Evolutionary conservation across 306 rosid species (phyloP).

Genomic region (Vachellia collinsii): DNA sequence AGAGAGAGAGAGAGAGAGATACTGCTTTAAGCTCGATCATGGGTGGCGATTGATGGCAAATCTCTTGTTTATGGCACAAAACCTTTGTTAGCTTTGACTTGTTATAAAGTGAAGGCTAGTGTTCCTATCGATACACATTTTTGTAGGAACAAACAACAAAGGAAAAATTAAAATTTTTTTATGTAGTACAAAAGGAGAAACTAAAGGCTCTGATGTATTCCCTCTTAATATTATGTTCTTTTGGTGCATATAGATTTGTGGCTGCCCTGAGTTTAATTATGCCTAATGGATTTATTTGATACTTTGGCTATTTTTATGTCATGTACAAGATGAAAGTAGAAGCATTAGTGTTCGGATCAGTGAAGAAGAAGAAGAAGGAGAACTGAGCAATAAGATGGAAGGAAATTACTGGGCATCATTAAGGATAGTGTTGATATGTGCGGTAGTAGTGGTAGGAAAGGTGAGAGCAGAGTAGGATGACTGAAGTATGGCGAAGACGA

Average conservation of each 20-base stretch:
- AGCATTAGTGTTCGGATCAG: neutral
- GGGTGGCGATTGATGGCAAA: no score
- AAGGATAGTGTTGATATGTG: constrained; percentile 36
- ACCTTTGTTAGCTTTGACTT: no score
- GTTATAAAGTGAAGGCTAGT: no score
- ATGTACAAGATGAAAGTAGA: no score
- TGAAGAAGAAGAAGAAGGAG: neutral
- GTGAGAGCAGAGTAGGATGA: constrained; percentile 32
- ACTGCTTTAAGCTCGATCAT: no score
- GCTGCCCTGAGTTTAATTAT: neutral
- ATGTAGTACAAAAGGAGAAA: neutral
- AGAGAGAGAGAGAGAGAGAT: no score
- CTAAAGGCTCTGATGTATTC: constrained; percentile 16
- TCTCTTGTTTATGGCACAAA: no score
- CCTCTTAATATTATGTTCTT: neutral
- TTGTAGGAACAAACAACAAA: no score
- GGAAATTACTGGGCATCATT: neutral
- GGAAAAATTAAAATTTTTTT: no score
- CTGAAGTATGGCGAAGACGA: constrained; percentile 44
- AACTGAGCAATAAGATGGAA: constrained; percentile 19
- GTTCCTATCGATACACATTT: no score
- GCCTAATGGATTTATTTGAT: no score
- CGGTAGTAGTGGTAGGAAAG: constrained; percentile 23
- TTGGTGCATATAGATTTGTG: constrained; percentile 1
- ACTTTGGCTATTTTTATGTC: no score